Evolutionary conservation across 495 filamentous ascomycete genomes (phyloP), one percentile per base, ranked within the genome.

Genomic region (Aspergillus ostianus): DNA sequence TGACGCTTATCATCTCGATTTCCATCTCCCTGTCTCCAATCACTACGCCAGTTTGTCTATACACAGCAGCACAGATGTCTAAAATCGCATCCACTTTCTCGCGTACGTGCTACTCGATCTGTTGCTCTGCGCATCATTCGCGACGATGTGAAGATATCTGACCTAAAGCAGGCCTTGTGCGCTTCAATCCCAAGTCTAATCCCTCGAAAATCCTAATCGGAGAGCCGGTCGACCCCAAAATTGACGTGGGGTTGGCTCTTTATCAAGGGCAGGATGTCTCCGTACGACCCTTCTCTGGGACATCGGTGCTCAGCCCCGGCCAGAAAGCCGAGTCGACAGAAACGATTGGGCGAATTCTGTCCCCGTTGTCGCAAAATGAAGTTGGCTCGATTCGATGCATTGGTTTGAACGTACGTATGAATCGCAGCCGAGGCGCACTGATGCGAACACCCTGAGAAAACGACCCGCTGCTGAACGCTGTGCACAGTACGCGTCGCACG

Each of bases 401-500:
- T 53, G 90, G 91, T 5, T 76, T 94, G 50, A 94, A 95, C 68
- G 83, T 84, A 53, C 64, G 69, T 58, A 36, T 17, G 19, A 47
- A 10, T 18, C 23, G 21, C 29, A 32, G 29, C 29, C 29, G 23
- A 32, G 29, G 29, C 29, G 29, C 13, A 41, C 12, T 41, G 36
- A 4, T 15, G 29, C 13, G 36, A 2, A 5, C 4, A 41, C 5
- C 10, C 36, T 41, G 1, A 41, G 13, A 13, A 5, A 41, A 15
- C 1, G 36, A 15, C 36, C 36, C 13, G 36, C 13, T 15, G 13
- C 36, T 51, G 30, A 21, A 19, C 26, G 10, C 51, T 46, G 15
- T 23, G 19, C 18, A 48, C 41, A 86, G 82, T 94, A 94, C 69
- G 83, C 78, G 13, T 77, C 85, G 18, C 91, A 94, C 65, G 91